Evolutionary conservation across 345 rosid genomes (phyloP).

Genomic region (Combretum micranthum): DNA sequence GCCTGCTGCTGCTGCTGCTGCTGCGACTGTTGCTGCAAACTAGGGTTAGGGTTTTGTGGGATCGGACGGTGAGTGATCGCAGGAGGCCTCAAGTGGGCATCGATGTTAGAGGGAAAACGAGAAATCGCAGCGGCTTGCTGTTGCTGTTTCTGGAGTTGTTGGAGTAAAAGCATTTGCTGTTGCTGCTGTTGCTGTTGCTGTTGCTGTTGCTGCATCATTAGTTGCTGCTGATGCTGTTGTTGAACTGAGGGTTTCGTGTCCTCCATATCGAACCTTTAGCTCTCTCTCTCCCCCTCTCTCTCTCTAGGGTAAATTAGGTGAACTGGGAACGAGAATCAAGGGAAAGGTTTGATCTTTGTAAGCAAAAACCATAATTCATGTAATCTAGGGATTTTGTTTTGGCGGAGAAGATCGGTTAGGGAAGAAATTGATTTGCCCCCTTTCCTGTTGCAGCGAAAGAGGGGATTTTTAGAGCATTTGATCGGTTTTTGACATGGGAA

Average conservation of each 20-base stretch:
- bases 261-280: slow-evolving; percentile 30
- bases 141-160: slow-evolving; percentile 60
- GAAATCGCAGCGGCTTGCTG: slow-evolving; percentile 79
- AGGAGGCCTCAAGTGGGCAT: slow-evolving; percentile 63
- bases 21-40: slow-evolving; percentile 12
- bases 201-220: slow-evolving; percentile 26
- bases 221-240: slow-evolving; percentile 29
- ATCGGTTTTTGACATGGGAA: too few species aligned
- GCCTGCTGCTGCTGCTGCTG: slow-evolving; percentile 15
- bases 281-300: too few species aligned
- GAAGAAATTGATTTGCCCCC: too few species aligned
- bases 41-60: slow-evolving; percentile 30
- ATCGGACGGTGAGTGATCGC: slow-evolving; percentile 44
- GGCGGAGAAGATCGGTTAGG: too few species aligned
- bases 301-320: too few species aligned
- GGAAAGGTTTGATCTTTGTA: too few species aligned
- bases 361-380: too few species aligned
- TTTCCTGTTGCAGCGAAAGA: too few species aligned
- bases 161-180: slow-evolving; percentile 51
- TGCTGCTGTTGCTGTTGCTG: slow-evolving; percentile 57
- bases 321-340: too few species aligned
- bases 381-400: too few species aligned
- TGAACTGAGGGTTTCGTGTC: slow-evolving; percentile 47
- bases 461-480: too few species aligned
- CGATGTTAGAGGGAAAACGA: slow-evolving; percentile 91